Evolutionary conservation across 192 early-diverging fungal species (phyloP).

Genomic region (Nowakowskiella sp.): DNA sequence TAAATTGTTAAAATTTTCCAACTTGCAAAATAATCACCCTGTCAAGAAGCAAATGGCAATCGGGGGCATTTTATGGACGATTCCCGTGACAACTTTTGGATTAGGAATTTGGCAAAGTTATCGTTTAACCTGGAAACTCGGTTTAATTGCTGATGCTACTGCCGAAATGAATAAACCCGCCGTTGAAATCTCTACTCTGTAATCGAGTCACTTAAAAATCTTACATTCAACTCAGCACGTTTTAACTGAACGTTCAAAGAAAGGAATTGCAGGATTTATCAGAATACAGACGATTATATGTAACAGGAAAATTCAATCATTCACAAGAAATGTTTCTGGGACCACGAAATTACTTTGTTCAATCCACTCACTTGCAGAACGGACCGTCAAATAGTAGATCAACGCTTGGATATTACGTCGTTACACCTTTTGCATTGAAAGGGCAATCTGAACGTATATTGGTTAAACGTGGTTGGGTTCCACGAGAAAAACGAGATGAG

Average conservation of each 20-base stretch:
- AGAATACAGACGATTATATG: constrained; percentile 66
- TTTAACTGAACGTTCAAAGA: constrained; percentile 15
- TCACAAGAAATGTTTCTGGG: constrained; percentile 70
- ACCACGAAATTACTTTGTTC: no score
- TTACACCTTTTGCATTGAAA: constrained; percentile 67
- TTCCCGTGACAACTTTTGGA: constrained; percentile 57
- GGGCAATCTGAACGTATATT: constrained; percentile 61
- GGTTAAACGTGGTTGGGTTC: constrained; percentile 79
- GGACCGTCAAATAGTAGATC: no score
- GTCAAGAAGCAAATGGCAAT: no score
- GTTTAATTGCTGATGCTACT: constrained; percentile 64
- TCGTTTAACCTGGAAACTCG: constrained; percentile 69
- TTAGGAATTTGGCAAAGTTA: constrained; percentile 78
- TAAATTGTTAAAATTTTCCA: no score
- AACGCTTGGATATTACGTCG: constrained; percentile 64
- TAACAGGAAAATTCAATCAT: constrained; percentile 58
- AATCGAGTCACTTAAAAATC: no score
- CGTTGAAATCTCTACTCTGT: not conserved
- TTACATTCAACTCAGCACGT: no score
- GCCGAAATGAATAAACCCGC: constrained; percentile 18
- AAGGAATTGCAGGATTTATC: constrained; percentile 44
- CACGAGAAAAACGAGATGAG: constrained; percentile 54
- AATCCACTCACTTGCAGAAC: no score
- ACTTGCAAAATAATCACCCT: no score
- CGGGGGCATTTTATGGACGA: constrained; percentile 29